These are phyloP conservation scores for Amaranthus tricolor DNA, from an alignment of 179 eudicot genomes.

Conservation along the genomic window DNA sequence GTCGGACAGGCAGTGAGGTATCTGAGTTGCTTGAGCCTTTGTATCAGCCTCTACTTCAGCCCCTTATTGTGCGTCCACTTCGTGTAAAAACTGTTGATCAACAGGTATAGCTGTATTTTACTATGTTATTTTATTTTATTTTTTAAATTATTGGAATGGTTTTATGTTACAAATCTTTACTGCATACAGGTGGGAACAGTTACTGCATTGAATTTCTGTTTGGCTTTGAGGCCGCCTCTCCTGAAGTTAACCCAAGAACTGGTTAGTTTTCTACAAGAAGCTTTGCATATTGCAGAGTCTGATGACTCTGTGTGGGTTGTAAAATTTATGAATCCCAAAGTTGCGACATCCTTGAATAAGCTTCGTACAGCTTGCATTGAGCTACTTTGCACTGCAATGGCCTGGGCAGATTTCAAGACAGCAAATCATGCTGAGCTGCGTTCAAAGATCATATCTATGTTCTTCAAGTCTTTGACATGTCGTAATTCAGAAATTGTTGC, in stretches of 20 bases:
- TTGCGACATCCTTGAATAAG: conserved; percentile 76
- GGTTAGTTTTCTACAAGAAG: conserved; percentile 87
- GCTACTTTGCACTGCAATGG: conserved; percentile 97
- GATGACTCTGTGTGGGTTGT: conserved; percentile 94
- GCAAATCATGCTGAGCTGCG: conserved; percentile 86
- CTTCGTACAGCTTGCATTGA: conserved; percentile 99
- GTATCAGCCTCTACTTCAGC: conserved; percentile 88
- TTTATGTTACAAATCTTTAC: not conserved
- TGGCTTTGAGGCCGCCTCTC: conserved; percentile 98
- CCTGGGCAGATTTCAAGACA: conserved; percentile 94
- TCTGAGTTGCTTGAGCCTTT: conserved; percentile 96
- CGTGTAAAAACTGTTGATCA: conserved; percentile 95
- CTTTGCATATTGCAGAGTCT: conserved; percentile 95
- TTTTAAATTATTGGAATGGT: not conserved
- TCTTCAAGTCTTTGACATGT: conserved; percentile 93
- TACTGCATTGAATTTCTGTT: conserved; percentile 91
- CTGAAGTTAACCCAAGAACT: conserved; percentile 89
- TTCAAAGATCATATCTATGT: conserved; percentile 92
- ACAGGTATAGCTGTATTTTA: conserved; percentile 53
- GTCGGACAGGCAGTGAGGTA: conserved; percentile 97
- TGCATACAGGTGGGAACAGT: conserved; percentile 86
- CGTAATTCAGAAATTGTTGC: conserved; percentile 90
- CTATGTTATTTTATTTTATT: not conserved
- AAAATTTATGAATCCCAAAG: conserved; percentile 88
- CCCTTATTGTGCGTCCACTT: conserved; percentile 79